Evolutionary conservation across 176 grass and related monocot species (phyloP), one percentile per base, ranked within the genome.

Genomic region (Raddia distichophylla): DNA sequence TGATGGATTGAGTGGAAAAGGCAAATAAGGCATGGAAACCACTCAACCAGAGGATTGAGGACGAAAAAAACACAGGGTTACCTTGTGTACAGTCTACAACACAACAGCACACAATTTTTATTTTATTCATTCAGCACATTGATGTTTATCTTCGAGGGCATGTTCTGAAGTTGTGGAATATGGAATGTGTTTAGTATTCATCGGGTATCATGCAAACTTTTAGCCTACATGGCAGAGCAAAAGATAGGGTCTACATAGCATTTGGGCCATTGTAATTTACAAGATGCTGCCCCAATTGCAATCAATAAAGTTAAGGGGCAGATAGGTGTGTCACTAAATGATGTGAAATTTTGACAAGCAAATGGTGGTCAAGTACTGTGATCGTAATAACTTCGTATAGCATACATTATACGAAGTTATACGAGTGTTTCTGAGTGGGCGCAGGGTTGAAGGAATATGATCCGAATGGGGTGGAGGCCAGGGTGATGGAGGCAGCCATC

Each of bases 361-460:
- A 43, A 79, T 8, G 45, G 40, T 54, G 17, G 33, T n/a, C 47
- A 64, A 40, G 27, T 27, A 27, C 14, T 37, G 45, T 52, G 16
- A 52, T 27, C 27, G n/a, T n/a, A n/a, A n/a, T n/a, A n/a, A n/a
- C n/a, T n/a, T n/a, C n/a, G n/a, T n/a, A n/a, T n/a, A n/a, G n/a
- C n/a, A n/a, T n/a, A n/a, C n/a, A n/a, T n/a, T n/a, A n/a, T n/a
- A n/a, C n/a, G n/a, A n/a, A n/a, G n/a, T n/a, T n/a, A n/a, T n/a
- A n/a, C n/a, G n/a, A n/a, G 3, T 58, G 45, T 83, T 79, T 34
- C 54, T 64, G 55, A 19, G 9, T 78, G n/a, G 32, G 49, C 34
- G 22, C 77, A 97, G 95, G 95, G 68, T 79, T 98, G 53, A 83
- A 67, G 71, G 59, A 98, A 84, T 98, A 88, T 86, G 95, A 98